These are phyloP conservation scores for Ceratocystis smalleyi DNA, from an alignment of 2,329 filamentous ascomycete species.

Conservation along the genomic window DNA sequence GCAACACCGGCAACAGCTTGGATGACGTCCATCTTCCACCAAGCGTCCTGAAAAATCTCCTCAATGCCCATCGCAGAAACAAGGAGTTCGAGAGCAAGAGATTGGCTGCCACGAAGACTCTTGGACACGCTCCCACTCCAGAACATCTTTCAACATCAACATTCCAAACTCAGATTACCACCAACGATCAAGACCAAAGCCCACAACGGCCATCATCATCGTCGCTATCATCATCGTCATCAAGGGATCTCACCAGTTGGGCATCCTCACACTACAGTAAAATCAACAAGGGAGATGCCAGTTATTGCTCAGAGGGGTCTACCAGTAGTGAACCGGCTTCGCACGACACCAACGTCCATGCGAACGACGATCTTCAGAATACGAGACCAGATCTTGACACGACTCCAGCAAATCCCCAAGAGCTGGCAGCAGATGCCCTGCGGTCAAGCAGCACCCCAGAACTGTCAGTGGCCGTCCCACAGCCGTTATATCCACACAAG, in stretches of 20 bases:
- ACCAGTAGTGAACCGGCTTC: neutral
- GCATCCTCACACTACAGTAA: too few relatives aligned
- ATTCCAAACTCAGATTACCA: neutral
- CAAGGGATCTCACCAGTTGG: too few relatives aligned
- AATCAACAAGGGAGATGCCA: too few relatives aligned
- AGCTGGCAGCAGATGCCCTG: neutral
- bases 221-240: neutral
- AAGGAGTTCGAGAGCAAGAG: neutral
- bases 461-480: neutral
- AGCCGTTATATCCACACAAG: neutral
- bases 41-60: slow-evolving; percentile 1
- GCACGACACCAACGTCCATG: neutral
- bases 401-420: neutral
- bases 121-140: neutral
- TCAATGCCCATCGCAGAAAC: neutral
- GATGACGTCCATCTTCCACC: slow-evolving; percentile 10
- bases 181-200: neutral
- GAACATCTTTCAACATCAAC: neutral
- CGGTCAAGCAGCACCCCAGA: neutral
- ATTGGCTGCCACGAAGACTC: neutral
- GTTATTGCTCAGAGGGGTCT: neutral
- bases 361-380: neutral
- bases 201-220: neutral
- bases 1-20: slow-evolving; percentile 2
- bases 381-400: neutral